These are phyloP conservation scores for Ustilago bromivora DNA, from an alignment of 1,284 basidiomycete species.

Conservation along the genomic window DNA sequence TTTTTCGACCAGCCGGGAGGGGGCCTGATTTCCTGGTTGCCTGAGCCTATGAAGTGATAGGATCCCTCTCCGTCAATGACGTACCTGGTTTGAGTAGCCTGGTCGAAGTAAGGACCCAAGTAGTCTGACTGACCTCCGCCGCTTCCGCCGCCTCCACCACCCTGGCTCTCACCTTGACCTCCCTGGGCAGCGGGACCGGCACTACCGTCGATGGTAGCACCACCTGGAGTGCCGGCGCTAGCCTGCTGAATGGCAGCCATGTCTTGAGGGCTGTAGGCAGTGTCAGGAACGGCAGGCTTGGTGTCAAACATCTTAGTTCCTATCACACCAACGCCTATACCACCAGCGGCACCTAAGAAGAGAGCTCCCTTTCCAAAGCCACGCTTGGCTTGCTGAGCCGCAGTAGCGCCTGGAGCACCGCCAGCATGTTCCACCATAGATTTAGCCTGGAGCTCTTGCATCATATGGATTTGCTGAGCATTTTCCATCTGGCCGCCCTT, in stretches of 20 bases:
- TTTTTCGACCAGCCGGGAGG: not conserved
- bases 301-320: constrained; percentile 33
- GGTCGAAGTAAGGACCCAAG: not conserved
- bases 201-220: constrained; percentile 17
- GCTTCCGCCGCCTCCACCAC: not conserved
- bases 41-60: not conserved
- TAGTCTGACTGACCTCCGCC: not conserved
- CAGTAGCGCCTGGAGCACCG: not conserved
- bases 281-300: constrained; percentile 34
- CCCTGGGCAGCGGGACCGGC: not conserved
- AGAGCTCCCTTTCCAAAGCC: constrained; percentile 10
- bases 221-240: constrained; percentile 20
- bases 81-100: not conserved
- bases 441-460: constrained; percentile 27
- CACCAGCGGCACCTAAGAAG: not conserved
- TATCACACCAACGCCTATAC: constrained; percentile 9
- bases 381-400: not conserved
- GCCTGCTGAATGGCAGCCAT: constrained; percentile 28
- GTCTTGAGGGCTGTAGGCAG: constrained; percentile 20
- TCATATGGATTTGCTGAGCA: constrained; percentile 21
- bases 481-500: not conserved
- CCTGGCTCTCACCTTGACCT: not conserved
- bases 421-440: constrained; percentile 4
- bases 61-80: not conserved
- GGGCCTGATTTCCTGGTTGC: not conserved